Conservation (phyloP, 1,284 basidiomycete genomes). For the Gomphus bonarii region DNA sequence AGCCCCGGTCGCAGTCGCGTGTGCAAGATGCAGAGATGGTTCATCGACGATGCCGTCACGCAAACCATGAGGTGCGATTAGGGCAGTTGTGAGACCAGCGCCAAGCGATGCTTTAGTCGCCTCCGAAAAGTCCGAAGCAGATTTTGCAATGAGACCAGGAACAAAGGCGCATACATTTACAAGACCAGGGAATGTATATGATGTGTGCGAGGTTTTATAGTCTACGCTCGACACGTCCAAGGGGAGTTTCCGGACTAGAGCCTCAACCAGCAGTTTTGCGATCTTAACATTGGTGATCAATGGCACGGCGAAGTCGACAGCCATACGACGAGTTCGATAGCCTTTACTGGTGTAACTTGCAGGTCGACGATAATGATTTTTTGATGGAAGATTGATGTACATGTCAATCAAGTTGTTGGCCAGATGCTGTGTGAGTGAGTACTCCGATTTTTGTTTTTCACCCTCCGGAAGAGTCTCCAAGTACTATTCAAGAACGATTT, state of each 20-base stretch:
- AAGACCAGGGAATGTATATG: slow-evolving; percentile 87
- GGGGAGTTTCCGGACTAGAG: slow-evolving; percentile 73
- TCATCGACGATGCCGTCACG: slow-evolving; percentile 57
- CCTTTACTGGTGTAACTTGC: slow-evolving; percentile 97
- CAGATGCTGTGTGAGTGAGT: slow-evolving; percentile 89
- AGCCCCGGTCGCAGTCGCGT: slow-evolving; percentile 47
- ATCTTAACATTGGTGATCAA: slow-evolving; percentile 99
- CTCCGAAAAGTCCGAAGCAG: slow-evolving; percentile 54
- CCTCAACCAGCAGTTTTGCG: slow-evolving; percentile 94
- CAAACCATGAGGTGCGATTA: slow-evolving; percentile 69
- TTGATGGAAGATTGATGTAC: slow-evolving; percentile 98
- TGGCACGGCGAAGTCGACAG: slow-evolving; percentile 98
- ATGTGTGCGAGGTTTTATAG: slow-evolving; percentile 90
- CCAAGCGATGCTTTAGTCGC: slow-evolving; percentile 75
- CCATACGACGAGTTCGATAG: slow-evolving; percentile 94
- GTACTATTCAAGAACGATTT: slow-evolving; percentile 41
- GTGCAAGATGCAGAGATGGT: slow-evolving; percentile 57
- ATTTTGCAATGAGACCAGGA: slow-evolving; percentile 56
- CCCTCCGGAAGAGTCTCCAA: slow-evolving; percentile 77
- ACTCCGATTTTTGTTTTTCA: slow-evolving; percentile 86
- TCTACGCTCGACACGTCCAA: slow-evolving; percentile 88
- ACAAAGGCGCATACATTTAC: slow-evolving; percentile 86
- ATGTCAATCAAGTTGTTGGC: slow-evolving; percentile 96
- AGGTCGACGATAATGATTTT: slow-evolving; percentile 95
- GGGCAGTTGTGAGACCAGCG: slow-evolving; percentile 78